Evolutionary conservation across 768 basidiomycete species (phyloP), one percentile per base, ranked within the genome.

Genomic region (Macrolepiota albuminosa): DNA sequence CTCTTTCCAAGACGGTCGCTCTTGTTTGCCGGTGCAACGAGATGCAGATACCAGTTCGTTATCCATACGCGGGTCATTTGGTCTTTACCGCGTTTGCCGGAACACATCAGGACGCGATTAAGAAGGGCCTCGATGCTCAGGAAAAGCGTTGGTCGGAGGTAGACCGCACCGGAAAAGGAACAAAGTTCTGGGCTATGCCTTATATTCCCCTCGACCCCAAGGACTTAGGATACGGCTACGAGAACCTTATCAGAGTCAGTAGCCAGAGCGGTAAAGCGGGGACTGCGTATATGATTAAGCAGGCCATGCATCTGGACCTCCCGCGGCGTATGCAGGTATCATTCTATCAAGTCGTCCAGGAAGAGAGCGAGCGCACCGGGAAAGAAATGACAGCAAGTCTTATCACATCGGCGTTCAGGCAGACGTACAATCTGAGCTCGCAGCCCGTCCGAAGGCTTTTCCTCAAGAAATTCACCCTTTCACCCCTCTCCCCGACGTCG

Each of bases 41-140:
- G 66, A 79, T 91, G 9, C 86, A 88, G 16, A 81, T 91, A 18
- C 91, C 92, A 68, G 86, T 87, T 6, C 79, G 91, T 42, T 88
- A 91, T 66, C 91, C 91, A 4, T 93, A 91, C 63, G 89, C 88
- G 4, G 91, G 91, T 57, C 89, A 91, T 62, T 80, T 93, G 49
- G 91, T 92, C 63, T 93, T 91, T 70, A 90, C 91, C 21, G 91
- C 91, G 8, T 93, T 93, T 76, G 89, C 88, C 34, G 91, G 91
- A 29, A 87, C 86, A 11, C 91, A 93, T 70, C 88, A 89, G 72
- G 91, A 93, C 64, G 91, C 91, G 13, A 86, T 93, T 80, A 93
- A 92, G 74, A 93, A 93, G 74, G 91, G 91, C 43, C 89, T 93
- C 73, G 86, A 88, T 71, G 80, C 78, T 8, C 85, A 89, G 67